phyloP scores from a whole-genome alignment of 2,329 filamentous ascomycete species.

The Ophiostoma perfectum region DNA sequence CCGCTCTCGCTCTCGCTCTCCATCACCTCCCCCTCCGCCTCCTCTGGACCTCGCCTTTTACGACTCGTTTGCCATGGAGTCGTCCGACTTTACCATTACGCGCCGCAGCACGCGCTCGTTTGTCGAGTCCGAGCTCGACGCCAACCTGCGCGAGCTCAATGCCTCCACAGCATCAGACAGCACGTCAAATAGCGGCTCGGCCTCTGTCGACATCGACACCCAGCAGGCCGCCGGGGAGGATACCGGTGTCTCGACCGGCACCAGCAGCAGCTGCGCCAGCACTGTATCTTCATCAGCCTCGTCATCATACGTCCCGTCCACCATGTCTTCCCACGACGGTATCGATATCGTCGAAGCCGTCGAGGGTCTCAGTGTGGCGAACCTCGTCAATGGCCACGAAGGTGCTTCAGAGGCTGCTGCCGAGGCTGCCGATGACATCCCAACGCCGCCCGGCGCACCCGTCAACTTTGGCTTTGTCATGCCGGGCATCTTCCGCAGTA shows the following conservation, averaged over 20 bases:
- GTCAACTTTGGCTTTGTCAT: conserved; percentile 72
- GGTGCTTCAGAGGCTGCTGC: not conserved
- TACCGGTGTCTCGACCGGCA: conserved; percentile 7
- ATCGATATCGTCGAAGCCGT: not conserved
- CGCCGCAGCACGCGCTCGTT: conserved; percentile 26
- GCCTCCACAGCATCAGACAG: not conserved
- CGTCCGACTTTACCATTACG: conserved; percentile 21
- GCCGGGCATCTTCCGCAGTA: conserved; percentile 72
- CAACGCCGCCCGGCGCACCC: conserved; percentile 39
- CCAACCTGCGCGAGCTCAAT: conserved; percentile 22
- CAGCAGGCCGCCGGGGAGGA: too few relatives aligned
- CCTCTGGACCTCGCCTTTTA: not conserved
- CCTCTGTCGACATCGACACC: too few relatives aligned
- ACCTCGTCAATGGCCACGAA: not conserved
- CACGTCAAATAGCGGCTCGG: too few relatives aligned
- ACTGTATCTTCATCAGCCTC: conserved; percentile 21
- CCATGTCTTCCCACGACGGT: not conserved
- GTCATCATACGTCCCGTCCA: conserved; percentile 17
- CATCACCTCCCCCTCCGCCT: too few relatives aligned
- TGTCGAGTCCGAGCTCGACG: conserved; percentile 25
- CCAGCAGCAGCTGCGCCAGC: conserved; percentile 23
- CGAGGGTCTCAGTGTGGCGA: not conserved
- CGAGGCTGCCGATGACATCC: not conserved
- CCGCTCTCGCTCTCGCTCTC: not conserved
- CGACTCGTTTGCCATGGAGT: conserved; percentile 1